Conservation (phyloP, 805 yeast genomes). For the Ogataea naganishii region DNA sequence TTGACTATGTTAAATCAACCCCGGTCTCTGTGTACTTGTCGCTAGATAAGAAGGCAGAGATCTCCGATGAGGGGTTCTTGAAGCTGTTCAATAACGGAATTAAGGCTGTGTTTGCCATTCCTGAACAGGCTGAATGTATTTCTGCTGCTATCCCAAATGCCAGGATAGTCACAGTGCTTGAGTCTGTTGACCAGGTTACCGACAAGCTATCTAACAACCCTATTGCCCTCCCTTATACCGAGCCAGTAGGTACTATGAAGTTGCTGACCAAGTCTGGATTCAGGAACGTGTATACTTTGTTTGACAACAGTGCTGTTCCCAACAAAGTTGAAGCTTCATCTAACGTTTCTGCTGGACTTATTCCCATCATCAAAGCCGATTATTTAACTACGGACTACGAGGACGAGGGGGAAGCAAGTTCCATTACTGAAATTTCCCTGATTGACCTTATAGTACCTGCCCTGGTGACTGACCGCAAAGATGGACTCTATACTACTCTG, state of each 20-base stretch:
- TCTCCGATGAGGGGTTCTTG: slow-evolving; percentile 9
- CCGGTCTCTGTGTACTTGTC: not conserved
- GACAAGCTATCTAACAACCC: slow-evolving; percentile 12
- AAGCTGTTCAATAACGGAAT: slow-evolving; percentile 23
- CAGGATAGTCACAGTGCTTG: slow-evolving; percentile 19
- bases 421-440: slow-evolving; percentile 27
- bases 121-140: slow-evolving; percentile 11
- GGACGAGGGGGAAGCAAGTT: slow-evolving; percentile 15
- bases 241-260: slow-evolving; percentile 9
- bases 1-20: too few relatives aligned
- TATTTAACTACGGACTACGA: slow-evolving; percentile 25
- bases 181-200: slow-evolving; percentile 9
- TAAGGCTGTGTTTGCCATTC: slow-evolving; percentile 15
- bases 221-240: slow-evolving; percentile 9
- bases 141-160: slow-evolving; percentile 24
- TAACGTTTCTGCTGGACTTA: slow-evolving; percentile 25
- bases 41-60: slow-evolving; percentile 1
- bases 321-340: slow-evolving; percentile 12
- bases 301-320: slow-evolving; percentile 7
- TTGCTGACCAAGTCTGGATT: slow-evolving; percentile 3
- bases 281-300: slow-evolving; percentile 13
- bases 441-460: slow-evolving; percentile 36
- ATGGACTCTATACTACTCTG: slow-evolving; percentile 78
- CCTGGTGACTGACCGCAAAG: slow-evolving; percentile 74
- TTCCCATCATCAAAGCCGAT: slow-evolving; percentile 23